These are phyloP conservation scores for Knoxia roxburghii DNA, from an alignment of 257 asterid genomes.

Conservation along the genomic window DNA sequence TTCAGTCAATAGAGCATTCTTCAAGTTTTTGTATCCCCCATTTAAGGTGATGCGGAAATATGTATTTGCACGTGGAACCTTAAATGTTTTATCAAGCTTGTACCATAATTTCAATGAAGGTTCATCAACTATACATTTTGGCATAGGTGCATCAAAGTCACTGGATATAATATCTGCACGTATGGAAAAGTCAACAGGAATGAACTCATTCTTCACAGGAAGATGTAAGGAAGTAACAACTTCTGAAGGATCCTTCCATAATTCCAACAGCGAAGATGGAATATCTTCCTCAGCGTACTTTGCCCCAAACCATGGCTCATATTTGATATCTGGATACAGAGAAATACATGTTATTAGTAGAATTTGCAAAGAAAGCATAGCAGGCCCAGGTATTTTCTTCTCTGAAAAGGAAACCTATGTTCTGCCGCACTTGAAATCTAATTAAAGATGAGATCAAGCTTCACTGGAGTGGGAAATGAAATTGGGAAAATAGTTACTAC, in stretches of 20 bases:
- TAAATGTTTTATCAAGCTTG: constrained; percentile 82
- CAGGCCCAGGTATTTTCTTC: too few relatives aligned
- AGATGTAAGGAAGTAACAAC: constrained; percentile 63
- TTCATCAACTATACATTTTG: constrained; percentile 79
- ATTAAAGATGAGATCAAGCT: not conserved
- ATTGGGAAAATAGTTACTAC: too few relatives aligned
- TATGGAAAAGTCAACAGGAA: constrained; percentile 81
- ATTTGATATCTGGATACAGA: constrained; percentile 56
- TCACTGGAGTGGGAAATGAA: too few relatives aligned
- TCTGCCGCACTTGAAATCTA: not conserved
- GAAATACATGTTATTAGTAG: constrained; percentile 9
- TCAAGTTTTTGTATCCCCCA: constrained; percentile 67
- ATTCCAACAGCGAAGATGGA: constrained; percentile 60
- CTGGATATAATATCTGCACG: constrained; percentile 43
- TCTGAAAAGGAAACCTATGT: not conserved
- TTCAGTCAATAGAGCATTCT: constrained; percentile 72
- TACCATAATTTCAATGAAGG: constrained; percentile 82
- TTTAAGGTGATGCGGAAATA: constrained; percentile 84
- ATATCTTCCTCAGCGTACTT: constrained; percentile 75
- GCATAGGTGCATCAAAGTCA: constrained; percentile 43
- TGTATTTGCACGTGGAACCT: constrained; percentile 93
- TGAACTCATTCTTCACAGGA: constrained; percentile 76
- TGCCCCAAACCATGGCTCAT: constrained; percentile 98
- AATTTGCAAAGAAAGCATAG: not conserved
- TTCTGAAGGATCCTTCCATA: constrained; percentile 77